These are phyloP conservation scores for Didymella keratinophila DNA, from an alignment of 2,329 filamentous ascomycete genomes.

Conservation along the genomic window DNA sequence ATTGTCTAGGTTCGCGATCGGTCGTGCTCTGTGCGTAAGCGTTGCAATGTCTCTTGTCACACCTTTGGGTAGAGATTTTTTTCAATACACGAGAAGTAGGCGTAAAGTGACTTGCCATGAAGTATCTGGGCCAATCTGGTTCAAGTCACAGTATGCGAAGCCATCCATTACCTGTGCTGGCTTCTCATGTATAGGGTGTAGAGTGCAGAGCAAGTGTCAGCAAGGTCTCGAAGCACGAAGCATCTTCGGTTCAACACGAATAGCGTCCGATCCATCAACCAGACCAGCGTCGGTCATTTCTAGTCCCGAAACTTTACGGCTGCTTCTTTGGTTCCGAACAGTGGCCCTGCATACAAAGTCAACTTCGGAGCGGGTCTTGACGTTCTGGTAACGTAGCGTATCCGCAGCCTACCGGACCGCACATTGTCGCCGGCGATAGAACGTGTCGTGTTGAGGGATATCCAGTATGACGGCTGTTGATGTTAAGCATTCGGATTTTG, in stretches of 20 bases:
- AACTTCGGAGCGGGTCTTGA: constrained; percentile 1
- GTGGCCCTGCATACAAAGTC: background rate
- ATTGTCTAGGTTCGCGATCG: background rate
- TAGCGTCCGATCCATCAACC: too few species aligned
- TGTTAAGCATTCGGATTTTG: background rate
- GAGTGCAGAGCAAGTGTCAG: background rate
- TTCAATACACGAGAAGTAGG: too few species aligned
- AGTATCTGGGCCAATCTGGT: too few species aligned
- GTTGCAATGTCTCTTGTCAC: too few species aligned
- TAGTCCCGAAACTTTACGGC: background rate
- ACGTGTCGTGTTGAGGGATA: background rate
- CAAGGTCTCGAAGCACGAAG: background rate
- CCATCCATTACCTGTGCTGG: background rate
- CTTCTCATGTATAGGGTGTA: background rate
- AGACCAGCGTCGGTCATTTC: too few species aligned
- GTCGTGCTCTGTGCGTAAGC: too few species aligned
- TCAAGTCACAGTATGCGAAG: too few species aligned
- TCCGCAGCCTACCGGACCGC: background rate
- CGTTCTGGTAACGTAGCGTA: constrained; percentile 6
- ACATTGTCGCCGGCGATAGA: background rate
- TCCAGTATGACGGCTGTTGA: background rate
- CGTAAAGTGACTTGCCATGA: too few species aligned
- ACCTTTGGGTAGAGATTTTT: too few species aligned
- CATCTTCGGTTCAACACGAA: background rate
- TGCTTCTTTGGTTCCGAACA: background rate